Conservation (phyloP, 78 protist genomes). For the Dictyostelium capitatum region DNA sequence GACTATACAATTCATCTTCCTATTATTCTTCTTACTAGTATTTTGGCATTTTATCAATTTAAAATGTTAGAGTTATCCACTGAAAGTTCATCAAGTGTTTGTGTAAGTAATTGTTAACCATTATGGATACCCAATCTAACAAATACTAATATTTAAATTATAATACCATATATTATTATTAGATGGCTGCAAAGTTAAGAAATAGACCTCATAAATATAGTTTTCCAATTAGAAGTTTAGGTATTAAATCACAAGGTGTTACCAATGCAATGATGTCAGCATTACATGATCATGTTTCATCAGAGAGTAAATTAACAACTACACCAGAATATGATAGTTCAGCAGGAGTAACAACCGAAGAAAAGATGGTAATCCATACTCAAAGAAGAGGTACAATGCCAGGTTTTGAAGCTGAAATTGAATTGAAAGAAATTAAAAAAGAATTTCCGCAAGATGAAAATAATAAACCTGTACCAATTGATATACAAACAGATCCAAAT, state of each 20-base stretch:
- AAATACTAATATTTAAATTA: too few species aligned
- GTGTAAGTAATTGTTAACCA: neutral
- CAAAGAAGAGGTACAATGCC: neutral
- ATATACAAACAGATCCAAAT: neutral
- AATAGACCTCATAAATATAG: constrained; percentile 28
- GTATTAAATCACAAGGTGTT: constrained; percentile 8
- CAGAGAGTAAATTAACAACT: constrained; percentile 4
- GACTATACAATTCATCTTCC: constrained; percentile 62
- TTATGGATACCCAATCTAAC: too few species aligned
- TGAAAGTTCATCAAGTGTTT: constrained; percentile 25
- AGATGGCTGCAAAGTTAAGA: constrained; percentile 25
- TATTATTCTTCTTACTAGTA: constrained; percentile 47
- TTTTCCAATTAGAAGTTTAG: constrained; percentile 26
- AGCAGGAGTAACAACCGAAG: neutral
- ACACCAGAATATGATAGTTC: neutral
- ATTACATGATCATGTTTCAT: neutral
- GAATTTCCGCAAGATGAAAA: neutral
- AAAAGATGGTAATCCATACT: neutral
- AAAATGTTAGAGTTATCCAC: constrained; percentile 65
- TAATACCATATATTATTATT: too few species aligned
- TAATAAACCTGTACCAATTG: neutral
- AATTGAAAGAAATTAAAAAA: neutral
- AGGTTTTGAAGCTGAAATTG: neutral
- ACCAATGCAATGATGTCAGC: neutral
- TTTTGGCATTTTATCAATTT: constrained; percentile 63